Evolutionary conservation across 1,284 basidiomycete genomes (phyloP).

Genomic region (Naganishia albida): DNA sequence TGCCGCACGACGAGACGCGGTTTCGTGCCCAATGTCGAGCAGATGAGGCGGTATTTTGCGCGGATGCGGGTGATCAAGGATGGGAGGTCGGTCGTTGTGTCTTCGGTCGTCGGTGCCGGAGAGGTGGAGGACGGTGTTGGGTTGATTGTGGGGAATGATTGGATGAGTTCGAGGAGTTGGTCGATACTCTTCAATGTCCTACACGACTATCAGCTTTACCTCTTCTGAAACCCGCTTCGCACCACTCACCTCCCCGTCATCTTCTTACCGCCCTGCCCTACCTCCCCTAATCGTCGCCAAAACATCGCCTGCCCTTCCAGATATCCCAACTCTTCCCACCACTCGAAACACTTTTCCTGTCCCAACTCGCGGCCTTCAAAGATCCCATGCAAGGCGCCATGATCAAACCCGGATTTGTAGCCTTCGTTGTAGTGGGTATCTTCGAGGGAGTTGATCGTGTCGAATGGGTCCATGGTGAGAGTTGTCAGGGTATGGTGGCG

Average conservation of each 20-base stretch:
- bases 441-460: conserved; percentile 36
- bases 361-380: conserved; percentile 92
- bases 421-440: conserved; percentile 70
- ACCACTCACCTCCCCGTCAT: conserved; percentile 27
- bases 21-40: conserved; percentile 75
- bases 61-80: conserved; percentile 79
- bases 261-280: conserved; percentile 56
- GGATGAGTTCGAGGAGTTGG: conserved; percentile 69
- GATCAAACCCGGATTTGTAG: conserved; percentile 72
- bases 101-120: conserved; percentile 10
- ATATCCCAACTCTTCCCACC: conserved; percentile 95
- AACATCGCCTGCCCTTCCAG: conserved; percentile 79
- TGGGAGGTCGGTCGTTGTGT: conserved; percentile 58
- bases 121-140: conserved; percentile 54
- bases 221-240: neutral
- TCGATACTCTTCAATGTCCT: conserved; percentile 66
- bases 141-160: conserved; percentile 74
- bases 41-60: conserved; percentile 82
- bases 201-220: neutral
- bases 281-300: conserved; percentile 59
- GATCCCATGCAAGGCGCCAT: conserved; percentile 83
- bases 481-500: neutral
- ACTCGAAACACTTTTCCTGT: conserved; percentile 85
- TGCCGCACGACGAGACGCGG: conserved; percentile 56
- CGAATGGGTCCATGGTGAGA: conserved; percentile 32